Evolutionary conservation across 1,139 yeast species (phyloP).

Genomic region (Protomyces lactucae-debilis): DNA sequence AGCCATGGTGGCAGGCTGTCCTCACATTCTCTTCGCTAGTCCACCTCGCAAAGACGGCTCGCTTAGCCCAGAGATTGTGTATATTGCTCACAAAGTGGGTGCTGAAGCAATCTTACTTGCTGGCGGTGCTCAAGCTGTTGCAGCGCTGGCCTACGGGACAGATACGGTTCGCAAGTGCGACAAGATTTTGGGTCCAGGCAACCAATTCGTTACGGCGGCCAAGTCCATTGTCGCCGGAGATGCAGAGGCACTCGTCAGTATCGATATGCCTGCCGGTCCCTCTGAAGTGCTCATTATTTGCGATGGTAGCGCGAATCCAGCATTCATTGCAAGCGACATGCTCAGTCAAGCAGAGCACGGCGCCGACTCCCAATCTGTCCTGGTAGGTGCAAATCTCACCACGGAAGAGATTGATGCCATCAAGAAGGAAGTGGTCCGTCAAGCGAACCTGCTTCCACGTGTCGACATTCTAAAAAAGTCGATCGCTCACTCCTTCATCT

Average conservation of each 20-base stretch:
- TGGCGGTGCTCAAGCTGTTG: conserved; percentile 99
- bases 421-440: conserved; percentile 74
- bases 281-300: conserved; percentile 94
- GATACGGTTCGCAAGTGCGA: conserved; percentile 87
- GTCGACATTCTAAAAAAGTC: conserved; percentile 88
- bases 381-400: conserved; percentile 72
- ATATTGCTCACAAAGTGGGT: conserved; percentile 93
- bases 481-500: conserved; percentile 81
- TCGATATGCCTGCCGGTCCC: conserved; percentile 99
- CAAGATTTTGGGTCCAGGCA: conserved; percentile 97
- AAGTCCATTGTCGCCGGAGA: conserved; percentile 96
- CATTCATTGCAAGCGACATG: conserved; percentile 91
- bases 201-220: conserved; percentile 98
- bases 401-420: conserved; percentile 58
- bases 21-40: conserved; percentile 89
- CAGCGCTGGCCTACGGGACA: conserved; percentile 98
- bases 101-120: conserved; percentile 87
- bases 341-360: conserved; percentile 99
- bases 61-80: conserved; percentile 93
- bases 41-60: conserved; percentile 94
- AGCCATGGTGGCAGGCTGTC: conserved; percentile 97
- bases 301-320: conserved; percentile 80
- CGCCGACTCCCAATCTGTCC: conserved; percentile 90
- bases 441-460: conserved; percentile 84
- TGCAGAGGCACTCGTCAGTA: conserved; percentile 87